Evolutionary conservation across 352 stramenopile genomes (phyloP).

Genomic region (Globisporangium cylindrosporum): DNA sequence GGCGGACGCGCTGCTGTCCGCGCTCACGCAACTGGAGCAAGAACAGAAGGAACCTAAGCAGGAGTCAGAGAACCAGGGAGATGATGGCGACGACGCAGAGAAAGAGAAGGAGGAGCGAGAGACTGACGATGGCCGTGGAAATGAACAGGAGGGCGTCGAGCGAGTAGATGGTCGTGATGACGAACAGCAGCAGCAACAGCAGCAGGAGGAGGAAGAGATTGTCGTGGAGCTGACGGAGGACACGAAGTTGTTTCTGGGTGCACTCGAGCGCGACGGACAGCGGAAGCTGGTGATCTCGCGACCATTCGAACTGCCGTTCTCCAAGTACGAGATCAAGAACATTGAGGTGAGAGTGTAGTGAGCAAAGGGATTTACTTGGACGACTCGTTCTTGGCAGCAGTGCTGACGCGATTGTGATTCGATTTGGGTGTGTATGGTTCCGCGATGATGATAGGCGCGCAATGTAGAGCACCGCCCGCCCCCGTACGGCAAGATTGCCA

Average conservation of each 20-base stretch:
- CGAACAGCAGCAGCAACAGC: constrained; percentile 7
- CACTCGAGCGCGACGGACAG: constrained; percentile 25
- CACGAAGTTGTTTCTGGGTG: constrained; percentile 27
- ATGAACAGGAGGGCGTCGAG: neutral
- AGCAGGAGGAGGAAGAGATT: neutral
- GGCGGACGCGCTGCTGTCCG: constrained; percentile 2
- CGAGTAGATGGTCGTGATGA: neutral
- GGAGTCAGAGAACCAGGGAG: neutral
- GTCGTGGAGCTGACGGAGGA: constrained; percentile 19
- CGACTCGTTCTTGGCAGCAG: neutral
- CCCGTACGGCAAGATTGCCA: constrained; percentile 60
- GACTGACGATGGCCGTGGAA: neutral
- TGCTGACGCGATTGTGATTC: neutral
- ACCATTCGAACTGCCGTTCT: constrained; percentile 16
- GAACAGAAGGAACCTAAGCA: neutral
- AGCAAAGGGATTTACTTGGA: neutral
- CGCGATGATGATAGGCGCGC: constrained; percentile 28
- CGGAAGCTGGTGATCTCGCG: neutral
- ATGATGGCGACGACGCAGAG: neutral
- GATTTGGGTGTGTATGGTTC: neutral
- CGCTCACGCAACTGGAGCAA: neutral
- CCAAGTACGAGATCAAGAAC: constrained; percentile 10
- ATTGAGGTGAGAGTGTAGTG: constrained; percentile 8
- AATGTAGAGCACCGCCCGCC: constrained; percentile 47
- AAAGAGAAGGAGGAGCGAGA: neutral